Base-by-base conservation (phyloP, 192 early-diverging fungal species). In the Lunasporangiospora selenospora region DNA sequence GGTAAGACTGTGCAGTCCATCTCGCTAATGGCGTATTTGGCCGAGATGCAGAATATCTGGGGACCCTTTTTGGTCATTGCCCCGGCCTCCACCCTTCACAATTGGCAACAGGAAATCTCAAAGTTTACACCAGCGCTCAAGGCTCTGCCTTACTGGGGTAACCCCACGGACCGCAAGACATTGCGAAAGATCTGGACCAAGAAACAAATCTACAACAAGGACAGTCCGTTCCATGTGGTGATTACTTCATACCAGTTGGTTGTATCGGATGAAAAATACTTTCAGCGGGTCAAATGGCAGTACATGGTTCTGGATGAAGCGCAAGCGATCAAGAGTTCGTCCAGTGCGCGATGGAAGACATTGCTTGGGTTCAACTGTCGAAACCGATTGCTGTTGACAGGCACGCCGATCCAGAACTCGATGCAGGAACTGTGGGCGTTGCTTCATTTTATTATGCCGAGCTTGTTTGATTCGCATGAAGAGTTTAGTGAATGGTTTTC, bases 241-340 rank as follows among this genome's bases (percentile, higher is more conserved):
- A 82, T 95, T 53, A 95, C 93, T 7, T 88, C 85, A 38, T 95
- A 95, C 71, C 90, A 94, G 70, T 64, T 93, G 53, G 83, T n/a
- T 12, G 81, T 92, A 24, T 75, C 85, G 8, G 93, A 95, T 53
- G 83, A 88, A 33, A 77, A 76, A 24, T 86, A 92, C 53, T 82
- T 95, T 42, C 80, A 84, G 38, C 77, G 90, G 29, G 84, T 91
- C 43, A 87, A 89, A 76, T 95, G 93, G 93, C 90, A 93, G 81
- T 95, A 95, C 56, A 92, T 95, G 90, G 82, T 95, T 29, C 77
- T 95, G 18, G 93, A 95, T 75, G 93, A 95, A 78, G 93, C 93
- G 7, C 93, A 95, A 62, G 89, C 89, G 6, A 95, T 95, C 73
- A 95, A 95, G 71, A 89, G 84, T 60, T 93, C 89, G 19, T 66